These are phyloP conservation scores for Cyberlindnera suaveolens DNA, from an alignment of 805 yeast species.

Conservation along the genomic window DNA sequence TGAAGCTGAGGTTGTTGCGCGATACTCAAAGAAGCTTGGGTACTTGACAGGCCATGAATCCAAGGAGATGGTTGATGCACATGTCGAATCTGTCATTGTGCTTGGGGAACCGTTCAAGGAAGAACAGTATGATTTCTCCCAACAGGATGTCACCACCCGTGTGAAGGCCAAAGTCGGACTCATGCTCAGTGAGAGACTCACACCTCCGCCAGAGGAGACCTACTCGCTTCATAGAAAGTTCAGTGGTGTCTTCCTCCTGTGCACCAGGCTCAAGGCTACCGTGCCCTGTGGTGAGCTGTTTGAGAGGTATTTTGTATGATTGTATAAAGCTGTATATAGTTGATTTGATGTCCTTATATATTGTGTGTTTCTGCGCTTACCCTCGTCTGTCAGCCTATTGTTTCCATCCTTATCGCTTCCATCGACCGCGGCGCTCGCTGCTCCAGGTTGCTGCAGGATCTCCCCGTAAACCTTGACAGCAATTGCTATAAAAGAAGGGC, in stretches of 20 bases:
- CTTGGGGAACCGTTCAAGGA: constrained; percentile 90
- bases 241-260: constrained; percentile 87
- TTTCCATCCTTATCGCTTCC: too few species aligned
- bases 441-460: too few species aligned
- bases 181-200: constrained; percentile 85
- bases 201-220: constrained; percentile 98
- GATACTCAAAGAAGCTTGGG: constrained; percentile 68
- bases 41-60: constrained; percentile 90
- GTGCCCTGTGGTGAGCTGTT: constrained; percentile 80
- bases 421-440: too few species aligned
- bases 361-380: background rate
- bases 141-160: constrained; percentile 90
- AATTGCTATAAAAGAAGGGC: too few species aligned
- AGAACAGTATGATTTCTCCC: constrained; percentile 55
- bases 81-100: constrained; percentile 82
- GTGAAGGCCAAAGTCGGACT: constrained; percentile 82
- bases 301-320: constrained; percentile 48
- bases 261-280: constrained; percentile 77
- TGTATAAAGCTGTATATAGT: background rate
- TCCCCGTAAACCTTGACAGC: too few species aligned
- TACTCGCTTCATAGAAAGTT: constrained; percentile 93
- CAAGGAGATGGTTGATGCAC: constrained; percentile 83
- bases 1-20: constrained; percentile 59
- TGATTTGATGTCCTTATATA: background rate
- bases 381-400: too few species aligned